phyloP scores from a whole-genome alignment of 2,329 filamentous ascomycete species.

The Cladosporium sp. region DNA sequence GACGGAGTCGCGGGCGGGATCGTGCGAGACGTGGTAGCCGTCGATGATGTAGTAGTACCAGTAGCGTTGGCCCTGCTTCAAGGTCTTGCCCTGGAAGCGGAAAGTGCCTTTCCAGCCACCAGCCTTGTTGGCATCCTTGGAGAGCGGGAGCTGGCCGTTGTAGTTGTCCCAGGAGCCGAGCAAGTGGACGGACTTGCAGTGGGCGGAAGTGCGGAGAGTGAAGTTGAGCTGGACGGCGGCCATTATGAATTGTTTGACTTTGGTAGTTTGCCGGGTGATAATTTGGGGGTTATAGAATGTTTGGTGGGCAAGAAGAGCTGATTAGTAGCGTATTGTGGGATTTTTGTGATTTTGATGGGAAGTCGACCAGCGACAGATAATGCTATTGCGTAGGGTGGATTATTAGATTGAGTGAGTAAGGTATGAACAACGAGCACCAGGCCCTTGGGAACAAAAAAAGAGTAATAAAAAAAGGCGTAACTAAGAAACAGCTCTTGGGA shows the following conservation, averaged over 20 bases:
- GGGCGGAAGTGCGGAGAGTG: constrained; percentile 88
- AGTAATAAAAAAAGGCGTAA: constrained; percentile 39
- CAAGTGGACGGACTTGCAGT: constrained; percentile 95
- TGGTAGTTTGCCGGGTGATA: constrained; percentile 18
- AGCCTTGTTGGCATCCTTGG: constrained; percentile 77
- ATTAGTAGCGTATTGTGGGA: constrained; percentile 39
- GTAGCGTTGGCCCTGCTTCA: constrained; percentile 88
- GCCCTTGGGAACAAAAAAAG: constrained; percentile 40
- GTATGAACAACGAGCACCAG: constrained; percentile 39
- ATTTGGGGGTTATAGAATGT: constrained; percentile 23
- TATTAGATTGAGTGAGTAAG: constrained; percentile 17
- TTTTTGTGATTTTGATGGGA: constrained; percentile 11
- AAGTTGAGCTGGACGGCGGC: constrained; percentile 91
- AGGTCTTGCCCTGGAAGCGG: constrained; percentile 82
- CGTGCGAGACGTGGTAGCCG: constrained; percentile 96
- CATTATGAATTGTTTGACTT: constrained; percentile 50
- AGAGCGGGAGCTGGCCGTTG: constrained; percentile 86
- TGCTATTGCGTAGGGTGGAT: constrained; percentile 25
- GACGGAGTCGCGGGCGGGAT: constrained; percentile 83
- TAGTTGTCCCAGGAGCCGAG: constrained; percentile 99
- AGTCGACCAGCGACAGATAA: constrained; percentile 37
- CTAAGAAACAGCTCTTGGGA: constrained; percentile 47
- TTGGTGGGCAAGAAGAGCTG: constrained; percentile 47
- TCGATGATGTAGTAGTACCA: constrained; percentile 99
- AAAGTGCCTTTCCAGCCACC: constrained; percentile 96